phyloP scores from a whole-genome alignment of 208 protist species.

The Jaenimonas drosophilae region DNA sequence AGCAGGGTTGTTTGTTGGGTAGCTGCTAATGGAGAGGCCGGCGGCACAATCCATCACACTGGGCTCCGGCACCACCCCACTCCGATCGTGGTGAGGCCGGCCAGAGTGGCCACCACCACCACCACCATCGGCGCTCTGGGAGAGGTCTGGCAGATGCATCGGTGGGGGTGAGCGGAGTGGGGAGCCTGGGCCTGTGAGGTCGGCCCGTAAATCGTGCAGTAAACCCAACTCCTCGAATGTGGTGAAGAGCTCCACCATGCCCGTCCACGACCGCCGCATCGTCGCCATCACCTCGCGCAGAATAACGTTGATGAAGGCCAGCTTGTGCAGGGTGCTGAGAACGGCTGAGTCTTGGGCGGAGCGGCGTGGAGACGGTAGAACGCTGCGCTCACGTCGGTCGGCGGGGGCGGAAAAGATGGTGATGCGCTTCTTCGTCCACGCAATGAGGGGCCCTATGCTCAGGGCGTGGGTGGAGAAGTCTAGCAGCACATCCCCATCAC shows the following conservation, averaged over 20 bases:
- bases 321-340: slow-evolving; percentile 29
- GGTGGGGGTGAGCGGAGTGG: too few relatives aligned
- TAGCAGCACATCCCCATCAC: slow-evolving; percentile 45
- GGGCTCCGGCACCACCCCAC: too few relatives aligned
- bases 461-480: slow-evolving; percentile 46
- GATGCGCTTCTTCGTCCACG: slow-evolving; percentile 40
- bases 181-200: slow-evolving; percentile 10
- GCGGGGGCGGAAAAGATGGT: slow-evolving; percentile 37
- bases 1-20: background rate
- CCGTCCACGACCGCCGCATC: slow-evolving; percentile 3
- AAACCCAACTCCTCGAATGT: slow-evolving; percentile 55
- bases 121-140: background rate
- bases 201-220: slow-evolving; percentile 7
- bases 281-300: slow-evolving; percentile 15
- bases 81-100: too few relatives aligned
- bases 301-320: slow-evolving; percentile 47
- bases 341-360: slow-evolving; percentile 26
- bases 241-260: slow-evolving; percentile 32
- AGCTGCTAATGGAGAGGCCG: background rate
- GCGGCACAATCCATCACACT: background rate
- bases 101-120: background rate
- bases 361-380: slow-evolving; percentile 43
- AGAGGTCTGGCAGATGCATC: too few relatives aligned
- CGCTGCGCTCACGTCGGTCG: slow-evolving; percentile 20
- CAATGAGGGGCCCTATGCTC: slow-evolving; percentile 44